These are phyloP conservation scores for Sugiyamaella neomexicana DNA, from an alignment of 1,139 yeast genomes.

Conservation along the genomic window DNA sequence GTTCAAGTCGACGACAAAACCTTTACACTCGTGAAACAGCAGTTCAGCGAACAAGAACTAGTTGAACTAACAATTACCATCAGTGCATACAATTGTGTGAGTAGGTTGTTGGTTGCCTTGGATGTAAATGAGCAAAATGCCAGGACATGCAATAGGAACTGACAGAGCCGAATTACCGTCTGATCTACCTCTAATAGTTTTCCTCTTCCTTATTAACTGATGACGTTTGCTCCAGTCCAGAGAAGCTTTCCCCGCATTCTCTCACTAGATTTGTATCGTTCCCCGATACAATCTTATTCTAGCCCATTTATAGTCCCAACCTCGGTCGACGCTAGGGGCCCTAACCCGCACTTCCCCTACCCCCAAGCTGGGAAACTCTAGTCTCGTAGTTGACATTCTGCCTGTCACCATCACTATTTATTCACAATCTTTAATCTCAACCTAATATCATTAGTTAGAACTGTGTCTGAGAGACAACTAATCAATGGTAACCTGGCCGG, in stretches of 20 bases:
- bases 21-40: conserved; percentile 9
- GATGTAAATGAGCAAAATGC: conserved; percentile 23
- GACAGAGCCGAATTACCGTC: no score
- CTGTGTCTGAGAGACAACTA: no score
- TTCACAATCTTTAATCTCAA: no score
- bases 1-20: conserved; percentile 16
- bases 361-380: background rate
- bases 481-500: no score
- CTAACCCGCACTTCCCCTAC: background rate
- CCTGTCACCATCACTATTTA: no score
- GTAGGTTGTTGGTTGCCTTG: conserved; percentile 20
- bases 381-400: background rate
- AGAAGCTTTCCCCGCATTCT: background rate
- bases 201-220: no score
- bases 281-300: background rate
- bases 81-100: conserved; percentile 19
- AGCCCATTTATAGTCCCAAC: background rate
- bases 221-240: no score
- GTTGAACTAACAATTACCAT: conserved; percentile 19
- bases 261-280: background rate
- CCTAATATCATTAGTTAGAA: no score
- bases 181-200: no score
- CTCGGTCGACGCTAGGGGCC: background rate
- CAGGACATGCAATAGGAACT: conserved; percentile 17
- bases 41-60: conserved; percentile 16